A percentile compares a stretch with the other conserved stretches of the same genome.
Conservation (phyloP, 192 early-diverging fungal species). For the Coemansia sp. region DNA sequence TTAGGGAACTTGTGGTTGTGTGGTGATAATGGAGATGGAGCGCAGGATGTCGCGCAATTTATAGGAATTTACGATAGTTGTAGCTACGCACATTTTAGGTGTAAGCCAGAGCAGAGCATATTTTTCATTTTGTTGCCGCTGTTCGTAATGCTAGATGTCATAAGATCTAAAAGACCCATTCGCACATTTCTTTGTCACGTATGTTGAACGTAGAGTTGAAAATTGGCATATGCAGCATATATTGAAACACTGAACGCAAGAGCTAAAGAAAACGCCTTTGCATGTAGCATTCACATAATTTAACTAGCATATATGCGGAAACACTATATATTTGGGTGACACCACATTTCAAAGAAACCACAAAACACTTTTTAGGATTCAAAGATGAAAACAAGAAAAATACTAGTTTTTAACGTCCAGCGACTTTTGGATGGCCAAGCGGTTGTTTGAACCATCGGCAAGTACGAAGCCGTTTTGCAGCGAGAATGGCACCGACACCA, state of each 20-base stretch:
- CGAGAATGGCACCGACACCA: constrained; percentile 40
- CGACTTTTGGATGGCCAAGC: neutral
- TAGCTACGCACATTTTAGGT: neutral
- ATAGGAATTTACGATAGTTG: neutral
- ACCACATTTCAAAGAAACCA: neutral
- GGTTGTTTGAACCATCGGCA: constrained; percentile 38
- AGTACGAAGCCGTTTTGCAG: constrained; percentile 20
- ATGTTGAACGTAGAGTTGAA: too few relatives aligned
- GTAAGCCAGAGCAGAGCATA: neutral
- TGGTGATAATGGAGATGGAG: neutral
- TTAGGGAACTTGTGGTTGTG: neutral
- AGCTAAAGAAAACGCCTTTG: neutral
- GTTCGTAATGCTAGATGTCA: too few relatives aligned
- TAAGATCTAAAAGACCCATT: neutral
- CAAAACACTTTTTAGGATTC: neutral
- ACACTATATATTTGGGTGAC: neutral
- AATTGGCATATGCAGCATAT: neutral
- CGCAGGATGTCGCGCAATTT: neutral
- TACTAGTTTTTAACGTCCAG: neutral
- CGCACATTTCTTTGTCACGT: neutral
- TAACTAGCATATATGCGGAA: neutral
- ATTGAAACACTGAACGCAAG: neutral
- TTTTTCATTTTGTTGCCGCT: neutral
- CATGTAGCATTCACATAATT: neutral
- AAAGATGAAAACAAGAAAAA: neutral